Percentiles rank a stretch among this genome's conserved stretches.
Evolutionary conservation across 192 early-diverging fungal species (phyloP).

Genomic region (Coemansia sp.): DNA sequence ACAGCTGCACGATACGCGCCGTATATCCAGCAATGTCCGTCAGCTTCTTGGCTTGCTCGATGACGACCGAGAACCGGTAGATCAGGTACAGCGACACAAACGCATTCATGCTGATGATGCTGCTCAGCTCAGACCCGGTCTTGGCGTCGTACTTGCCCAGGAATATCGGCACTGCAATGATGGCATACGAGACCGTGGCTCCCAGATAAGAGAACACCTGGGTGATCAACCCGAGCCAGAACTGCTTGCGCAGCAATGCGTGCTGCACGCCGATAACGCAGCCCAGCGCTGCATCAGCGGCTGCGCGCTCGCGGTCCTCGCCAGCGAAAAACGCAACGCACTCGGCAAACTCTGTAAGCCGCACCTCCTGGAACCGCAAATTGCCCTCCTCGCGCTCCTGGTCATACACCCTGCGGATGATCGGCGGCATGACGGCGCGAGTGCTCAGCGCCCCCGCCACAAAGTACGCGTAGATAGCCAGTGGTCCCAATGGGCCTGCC

Average conservation of each 20-base stretch:
- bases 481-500: slow-evolving; percentile 64
- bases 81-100: slow-evolving; percentile 88
- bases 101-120: slow-evolving; percentile 75
- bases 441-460: slow-evolving; percentile 60
- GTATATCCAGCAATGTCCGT: slow-evolving; percentile 83
- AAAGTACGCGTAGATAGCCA: slow-evolving; percentile 75
- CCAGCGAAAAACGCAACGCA: slow-evolving; percentile 81
- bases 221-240: slow-evolving; percentile 55
- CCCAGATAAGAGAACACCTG: slow-evolving; percentile 74
- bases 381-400: slow-evolving; percentile 83
- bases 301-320: slow-evolving; percentile 61
- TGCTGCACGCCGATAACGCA: slow-evolving; percentile 57
- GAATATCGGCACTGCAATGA: slow-evolving; percentile 83
- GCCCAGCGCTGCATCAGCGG: slow-evolving; percentile 59
- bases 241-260: slow-evolving; percentile 55
- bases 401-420: slow-evolving; percentile 71
- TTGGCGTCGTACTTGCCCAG: slow-evolving; percentile 72
- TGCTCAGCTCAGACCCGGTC: slow-evolving; percentile 67
- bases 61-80: slow-evolving; percentile 70
- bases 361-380: slow-evolving; percentile 73
- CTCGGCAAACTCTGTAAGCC: slow-evolving; percentile 73
- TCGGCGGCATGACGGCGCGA: slow-evolving; percentile 68
- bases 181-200: slow-evolving; percentile 75
- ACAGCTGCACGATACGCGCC: slow-evolving; percentile 76
- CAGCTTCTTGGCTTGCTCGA: slow-evolving; percentile 66